Conservation (phyloP, 148 eudicot species). For the Selenicereus undatus region DNA sequence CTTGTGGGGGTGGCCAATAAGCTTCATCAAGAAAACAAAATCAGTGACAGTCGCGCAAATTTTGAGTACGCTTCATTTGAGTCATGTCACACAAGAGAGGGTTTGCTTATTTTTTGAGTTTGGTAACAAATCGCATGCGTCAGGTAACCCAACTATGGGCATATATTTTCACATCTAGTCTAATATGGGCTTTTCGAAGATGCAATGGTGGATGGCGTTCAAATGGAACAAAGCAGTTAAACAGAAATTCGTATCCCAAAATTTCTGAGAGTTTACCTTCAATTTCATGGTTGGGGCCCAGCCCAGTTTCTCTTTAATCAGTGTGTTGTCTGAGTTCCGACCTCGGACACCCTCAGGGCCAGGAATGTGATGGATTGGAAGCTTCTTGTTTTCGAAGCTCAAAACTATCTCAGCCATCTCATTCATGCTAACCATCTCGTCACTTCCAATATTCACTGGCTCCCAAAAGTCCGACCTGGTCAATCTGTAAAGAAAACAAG, state of each 20-base stretch:
- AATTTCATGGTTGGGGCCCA: slow-evolving; percentile 96
- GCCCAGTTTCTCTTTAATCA: slow-evolving; percentile 92
- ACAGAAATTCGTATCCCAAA: not conserved
- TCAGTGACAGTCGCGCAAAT: not conserved
- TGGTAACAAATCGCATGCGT: not conserved
- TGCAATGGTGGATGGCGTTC: too few species aligned
- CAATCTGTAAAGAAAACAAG: slow-evolving; percentile 38
- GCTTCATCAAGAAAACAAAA: not conserved
- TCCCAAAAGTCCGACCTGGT: slow-evolving; percentile 89
- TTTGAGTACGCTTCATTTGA: not conserved
- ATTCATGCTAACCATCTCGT: slow-evolving; percentile 99
- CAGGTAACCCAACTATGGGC: not conserved
- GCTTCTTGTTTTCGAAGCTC: slow-evolving; percentile 71
- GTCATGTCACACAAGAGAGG: not conserved
- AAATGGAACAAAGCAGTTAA: too few species aligned
- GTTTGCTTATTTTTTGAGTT: not conserved
- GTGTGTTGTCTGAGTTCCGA: slow-evolving; percentile 90
- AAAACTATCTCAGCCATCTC: slow-evolving; percentile 96
- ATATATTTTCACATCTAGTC: not conserved
- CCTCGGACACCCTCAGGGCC: slow-evolving; percentile 99
- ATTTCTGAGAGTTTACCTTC: slow-evolving; percentile 45
- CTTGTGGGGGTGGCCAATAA: not conserved
- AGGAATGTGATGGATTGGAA: slow-evolving; percentile 90
- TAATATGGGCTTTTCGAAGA: too few species aligned
- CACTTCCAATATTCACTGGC: slow-evolving; percentile 94